Evolutionary conservation across 2,329 filamentous ascomycete genomes (phyloP), one percentile per base, ranked within the genome.

Genomic region (Cephalotrichum gorgonifer): DNA sequence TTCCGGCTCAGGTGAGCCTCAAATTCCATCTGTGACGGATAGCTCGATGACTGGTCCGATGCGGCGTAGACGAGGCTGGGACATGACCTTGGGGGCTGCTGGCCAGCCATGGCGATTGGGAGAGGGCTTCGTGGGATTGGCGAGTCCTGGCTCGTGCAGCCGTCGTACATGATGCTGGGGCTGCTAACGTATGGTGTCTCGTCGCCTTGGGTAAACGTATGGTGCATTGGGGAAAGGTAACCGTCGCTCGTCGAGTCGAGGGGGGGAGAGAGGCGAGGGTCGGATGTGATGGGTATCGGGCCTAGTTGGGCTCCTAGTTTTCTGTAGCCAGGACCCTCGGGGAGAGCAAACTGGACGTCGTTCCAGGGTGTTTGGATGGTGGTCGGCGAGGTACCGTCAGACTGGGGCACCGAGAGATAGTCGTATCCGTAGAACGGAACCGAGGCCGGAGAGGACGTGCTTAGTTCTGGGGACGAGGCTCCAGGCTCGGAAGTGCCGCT

Each of bases 181-280:
- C 74, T 79, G 57, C 75, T 70, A 50, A 78, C 65, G 56, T 74
- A 80, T 3, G 73, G 68, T 23, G 78, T 64, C 20, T 82, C 78
- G 26, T 82, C 78, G 53, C 75, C 48, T 15, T 35, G 44, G 22
- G 53, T 73, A 73, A 67, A 80, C 53, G 64, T 65, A 53, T 79
- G 78, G 60, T 71, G 73, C 54, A 82, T 69, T 8, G 79, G 78
- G 3, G 79, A 83, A 57, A 79, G 64, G 57, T 82, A 78, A 51
- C 76, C 72, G 25, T 83, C 79, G 58, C 76, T 81, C 49, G 83
- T 69, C 2, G 78, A 75, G 54, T 81, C 78, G 50, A 79, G 68
- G 1, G 76, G 76, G 0, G 74, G 71, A 1, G 75, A 75, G 27
- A 79, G 65, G 43, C 71, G 67, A 20, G 49, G 33, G 27, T 76